phyloP scores from a whole-genome alignment of 1,139 yeast species.

The Hansenula sp. region DNA sequence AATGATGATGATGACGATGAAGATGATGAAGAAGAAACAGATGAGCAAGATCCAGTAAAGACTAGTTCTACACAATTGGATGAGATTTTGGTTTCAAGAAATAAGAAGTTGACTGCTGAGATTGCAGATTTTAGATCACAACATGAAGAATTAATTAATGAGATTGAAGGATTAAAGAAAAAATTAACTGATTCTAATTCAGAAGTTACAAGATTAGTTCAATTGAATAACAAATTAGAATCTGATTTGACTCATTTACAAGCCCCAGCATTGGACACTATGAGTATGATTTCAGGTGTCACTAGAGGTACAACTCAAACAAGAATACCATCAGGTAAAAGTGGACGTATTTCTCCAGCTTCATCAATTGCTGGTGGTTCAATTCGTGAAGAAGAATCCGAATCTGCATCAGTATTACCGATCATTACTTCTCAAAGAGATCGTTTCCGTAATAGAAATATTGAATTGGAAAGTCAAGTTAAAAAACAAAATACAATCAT shows the following conservation, averaged over 20 bases:
- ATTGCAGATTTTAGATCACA: conserved; percentile 29
- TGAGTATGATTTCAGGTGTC: conserved; percentile 63
- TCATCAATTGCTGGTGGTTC: conserved; percentile 44
- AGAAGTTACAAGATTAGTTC: conserved; percentile 39
- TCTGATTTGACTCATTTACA: conserved; percentile 59
- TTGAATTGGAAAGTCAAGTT: conserved; percentile 78
- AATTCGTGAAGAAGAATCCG: conserved; percentile 26
- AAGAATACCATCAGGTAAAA: conserved; percentile 9
- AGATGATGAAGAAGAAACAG: conserved; percentile 30
- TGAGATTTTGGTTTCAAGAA: conserved; percentile 31
- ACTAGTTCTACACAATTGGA: conserved; percentile 33
- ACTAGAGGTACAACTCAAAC: conserved; percentile 32
- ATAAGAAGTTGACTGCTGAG: conserved; percentile 36
- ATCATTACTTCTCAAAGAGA: conserved; percentile 94
- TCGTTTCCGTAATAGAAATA: conserved; percentile 75
- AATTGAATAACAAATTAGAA: conserved; percentile 60
- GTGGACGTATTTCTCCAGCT: conserved; percentile 41
- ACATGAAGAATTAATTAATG: conserved; percentile 22
- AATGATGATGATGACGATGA: conserved; percentile 31
- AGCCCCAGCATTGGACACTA: conserved; percentile 46
- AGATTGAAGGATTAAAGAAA: conserved; percentile 15
- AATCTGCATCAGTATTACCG: conserved; percentile 62
- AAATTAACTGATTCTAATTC: conserved; percentile 26
- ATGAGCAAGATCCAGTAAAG: conserved; percentile 7
- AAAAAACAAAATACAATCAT: conserved; percentile 53